A percentile compares a stretch with the other conserved stretches of the same genome.
phyloP scores from a whole-genome alignment of 352 stramenopile genomes.

The Phytophthora pseudosyringae region DNA sequence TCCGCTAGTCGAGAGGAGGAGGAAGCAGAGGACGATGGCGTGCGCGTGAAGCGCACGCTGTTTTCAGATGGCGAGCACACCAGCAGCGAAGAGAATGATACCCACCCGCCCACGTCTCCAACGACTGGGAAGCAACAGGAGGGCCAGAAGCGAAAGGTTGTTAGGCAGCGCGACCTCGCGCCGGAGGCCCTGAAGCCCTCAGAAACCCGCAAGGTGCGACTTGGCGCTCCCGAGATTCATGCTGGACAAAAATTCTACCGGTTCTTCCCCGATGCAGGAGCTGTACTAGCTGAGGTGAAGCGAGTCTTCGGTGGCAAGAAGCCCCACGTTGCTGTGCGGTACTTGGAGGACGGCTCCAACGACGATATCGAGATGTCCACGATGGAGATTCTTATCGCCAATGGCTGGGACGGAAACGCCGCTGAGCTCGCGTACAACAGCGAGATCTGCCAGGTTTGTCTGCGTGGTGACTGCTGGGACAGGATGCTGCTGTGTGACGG shows the following conservation, averaged over 20 bases:
- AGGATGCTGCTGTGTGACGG: conserved; percentile 81
- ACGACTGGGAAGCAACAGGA: conserved; percentile 9
- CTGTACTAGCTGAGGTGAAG: conserved; percentile 71
- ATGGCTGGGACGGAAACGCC: conserved; percentile 72
- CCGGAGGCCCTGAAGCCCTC: conserved; percentile 60
- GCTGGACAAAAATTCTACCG: conserved; percentile 79
- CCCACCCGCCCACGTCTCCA: conserved; percentile 1
- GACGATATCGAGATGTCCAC: conserved; percentile 69
- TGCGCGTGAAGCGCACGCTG: conserved; percentile 68
- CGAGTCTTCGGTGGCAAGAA: conserved; percentile 84
- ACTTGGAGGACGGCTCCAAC: conserved; percentile 57
- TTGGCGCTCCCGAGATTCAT: conserved; percentile 60
- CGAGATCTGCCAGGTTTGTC: conserved; percentile 84
- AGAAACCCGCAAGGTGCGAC: conserved; percentile 48
- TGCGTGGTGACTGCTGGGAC: conserved; percentile 85
- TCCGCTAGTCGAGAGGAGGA: conserved; percentile 16
- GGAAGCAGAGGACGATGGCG: conserved; percentile 15
- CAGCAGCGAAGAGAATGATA: conserved; percentile 69
- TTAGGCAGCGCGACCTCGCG: conserved; percentile 38
- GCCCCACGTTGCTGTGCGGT: conserved; percentile 71
- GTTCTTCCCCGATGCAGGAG: conserved; percentile 65
- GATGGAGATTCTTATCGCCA: conserved; percentile 83
- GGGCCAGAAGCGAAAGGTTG: conserved; percentile 4
- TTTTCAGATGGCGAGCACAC: conserved; percentile 64
- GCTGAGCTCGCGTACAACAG: conserved; percentile 81